phyloP scores from a whole-genome alignment of 176 grass and related monocot species.

The Melocanna baccifera region DNA sequence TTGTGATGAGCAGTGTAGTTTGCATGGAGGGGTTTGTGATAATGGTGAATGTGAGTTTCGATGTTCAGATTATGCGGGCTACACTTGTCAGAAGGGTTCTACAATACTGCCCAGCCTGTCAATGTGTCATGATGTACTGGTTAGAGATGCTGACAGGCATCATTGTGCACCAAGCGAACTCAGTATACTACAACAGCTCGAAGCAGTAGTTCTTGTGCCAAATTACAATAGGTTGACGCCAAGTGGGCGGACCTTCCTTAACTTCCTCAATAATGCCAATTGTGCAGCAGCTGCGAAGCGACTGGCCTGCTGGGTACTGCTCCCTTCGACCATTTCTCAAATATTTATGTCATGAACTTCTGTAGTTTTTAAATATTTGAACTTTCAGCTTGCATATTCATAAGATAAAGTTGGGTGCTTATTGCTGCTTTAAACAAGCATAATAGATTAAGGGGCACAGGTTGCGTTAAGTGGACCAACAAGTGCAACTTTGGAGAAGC shows the following conservation, averaged over 20 bases:
- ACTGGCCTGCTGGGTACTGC: conserved; percentile 94
- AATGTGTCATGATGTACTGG: conserved; percentile 94
- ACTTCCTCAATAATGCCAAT: conserved; percentile 89
- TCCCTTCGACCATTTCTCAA: not conserved
- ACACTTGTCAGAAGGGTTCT: conserved; percentile 97
- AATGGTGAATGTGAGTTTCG: conserved; percentile 97
- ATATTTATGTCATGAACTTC: not conserved
- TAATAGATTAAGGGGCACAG: not conserved
- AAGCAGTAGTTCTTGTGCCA: conserved; percentile 86
- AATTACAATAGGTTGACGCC: conserved; percentile 99
- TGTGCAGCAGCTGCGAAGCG: conserved; percentile 93
- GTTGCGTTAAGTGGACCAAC: not conserved
- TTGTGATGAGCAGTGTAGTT: conserved; percentile 98
- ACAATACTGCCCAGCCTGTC: conserved; percentile 75
- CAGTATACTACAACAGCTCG: conserved; percentile 92
- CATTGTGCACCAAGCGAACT: conserved; percentile 95
- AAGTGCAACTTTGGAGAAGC: not conserved
- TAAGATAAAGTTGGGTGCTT: not conserved
- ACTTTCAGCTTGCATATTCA: not conserved
- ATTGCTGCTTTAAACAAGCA: not conserved
- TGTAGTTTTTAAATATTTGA: not conserved
- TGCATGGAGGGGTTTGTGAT: conserved; percentile 97
- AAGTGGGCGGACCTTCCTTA: conserved; percentile 67
- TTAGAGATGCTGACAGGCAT: conserved; percentile 70
- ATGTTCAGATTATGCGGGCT: conserved; percentile 98